Conservation (phyloP, 768 basidiomycete species). For the Trametes cinnabarina region DNA sequence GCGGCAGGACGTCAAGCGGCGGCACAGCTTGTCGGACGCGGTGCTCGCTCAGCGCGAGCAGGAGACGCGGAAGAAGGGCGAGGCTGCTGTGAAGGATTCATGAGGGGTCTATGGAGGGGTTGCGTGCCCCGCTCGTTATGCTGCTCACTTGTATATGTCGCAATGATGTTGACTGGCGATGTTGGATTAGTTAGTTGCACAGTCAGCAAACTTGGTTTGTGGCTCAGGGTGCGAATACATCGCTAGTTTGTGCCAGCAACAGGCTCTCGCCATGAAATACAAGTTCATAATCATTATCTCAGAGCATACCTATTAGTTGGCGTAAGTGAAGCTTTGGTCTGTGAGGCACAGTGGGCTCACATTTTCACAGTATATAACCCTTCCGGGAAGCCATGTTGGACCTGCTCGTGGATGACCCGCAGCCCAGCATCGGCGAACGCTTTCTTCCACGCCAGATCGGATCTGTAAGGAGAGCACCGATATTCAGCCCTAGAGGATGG, state of each 20-base stretch:
- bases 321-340: background rate
- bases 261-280: too few species aligned
- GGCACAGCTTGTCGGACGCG: conserved; percentile 55
- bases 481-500: background rate
- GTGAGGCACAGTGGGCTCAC: conserved; percentile 40
- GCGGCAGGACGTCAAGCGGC: conserved; percentile 44
- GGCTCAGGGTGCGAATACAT: too few species aligned
- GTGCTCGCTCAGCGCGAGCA: conserved; percentile 36
- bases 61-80: conserved; percentile 5
- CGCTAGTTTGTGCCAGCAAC: too few species aligned
- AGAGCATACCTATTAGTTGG: conserved; percentile 52
- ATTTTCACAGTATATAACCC: conserved; percentile 86
- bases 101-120: background rate
- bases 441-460: conserved; percentile 76
- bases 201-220: too few species aligned
- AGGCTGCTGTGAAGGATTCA: background rate
- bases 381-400: conserved; percentile 80
- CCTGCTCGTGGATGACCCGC: conserved; percentile 63
- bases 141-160: background rate
- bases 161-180: background rate
- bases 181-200: too few species aligned
- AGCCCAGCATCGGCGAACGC: conserved; percentile 76
- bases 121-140: background rate
- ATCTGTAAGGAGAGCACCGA: conserved; percentile 46
- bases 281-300: too few species aligned